phyloP scores from a whole-genome alignment of 371 early-diverging fungal species.

The Actinomucor elegans region DNA sequence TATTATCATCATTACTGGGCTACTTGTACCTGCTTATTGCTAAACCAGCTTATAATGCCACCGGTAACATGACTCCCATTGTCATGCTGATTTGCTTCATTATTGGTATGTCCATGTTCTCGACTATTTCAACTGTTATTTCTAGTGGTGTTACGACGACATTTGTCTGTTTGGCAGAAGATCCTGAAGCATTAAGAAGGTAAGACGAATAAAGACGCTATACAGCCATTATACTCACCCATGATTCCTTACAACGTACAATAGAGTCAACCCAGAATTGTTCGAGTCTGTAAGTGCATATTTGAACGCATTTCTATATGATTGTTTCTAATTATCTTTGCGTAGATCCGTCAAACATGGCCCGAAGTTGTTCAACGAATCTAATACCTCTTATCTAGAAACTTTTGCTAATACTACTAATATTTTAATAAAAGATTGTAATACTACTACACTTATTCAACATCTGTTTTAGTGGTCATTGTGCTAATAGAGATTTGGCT shows the following conservation, averaged over 20 bases:
- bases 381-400: constrained; percentile 1
- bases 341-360: constrained; percentile 58
- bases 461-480: too few relatives aligned
- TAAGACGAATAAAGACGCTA: constrained; percentile 1
- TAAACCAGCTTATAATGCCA: constrained; percentile 40
- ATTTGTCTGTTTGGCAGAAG: constrained; percentile 84
- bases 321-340: not conserved
- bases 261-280: constrained; percentile 59
- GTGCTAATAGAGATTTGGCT: too few relatives aligned
- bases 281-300: constrained; percentile 42
- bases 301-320: not conserved
- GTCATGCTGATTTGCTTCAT: constrained; percentile 63
- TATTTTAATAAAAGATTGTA: too few relatives aligned
- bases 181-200: constrained; percentile 66
- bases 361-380: constrained; percentile 60
- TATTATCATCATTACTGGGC: constrained; percentile 53
- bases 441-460: too few relatives aligned
- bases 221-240: not conserved
- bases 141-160: constrained; percentile 79
- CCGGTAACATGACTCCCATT: constrained; percentile 39
- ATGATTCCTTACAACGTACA: not conserved
- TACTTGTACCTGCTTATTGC: constrained; percentile 47
- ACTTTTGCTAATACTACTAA: too few relatives aligned
- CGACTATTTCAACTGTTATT: constrained; percentile 67
- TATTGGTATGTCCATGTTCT: constrained; percentile 70